A percentile compares a stretch with the other conserved stretches of the same genome.
Evolutionary conservation across 1,139 yeast species (phyloP).

Genomic region (Blastobotrys petasosporus): DNA sequence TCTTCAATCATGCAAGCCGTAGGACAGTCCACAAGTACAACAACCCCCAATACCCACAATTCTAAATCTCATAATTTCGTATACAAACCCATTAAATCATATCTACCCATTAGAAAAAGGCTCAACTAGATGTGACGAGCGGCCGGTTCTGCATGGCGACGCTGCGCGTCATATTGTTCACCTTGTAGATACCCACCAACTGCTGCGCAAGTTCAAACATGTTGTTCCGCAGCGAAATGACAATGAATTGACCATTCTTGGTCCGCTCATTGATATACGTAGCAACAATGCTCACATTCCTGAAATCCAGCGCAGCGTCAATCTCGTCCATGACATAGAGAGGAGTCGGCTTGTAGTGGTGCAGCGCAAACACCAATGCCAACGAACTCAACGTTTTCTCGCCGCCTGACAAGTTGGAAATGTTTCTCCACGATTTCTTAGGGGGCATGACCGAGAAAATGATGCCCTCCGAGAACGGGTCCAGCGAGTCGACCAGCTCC

Average conservation of each 20-base stretch:
- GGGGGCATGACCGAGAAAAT: slow-evolving; percentile 99
- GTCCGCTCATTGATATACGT: slow-evolving; percentile 94
- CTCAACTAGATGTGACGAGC: slow-evolving; percentile 30
- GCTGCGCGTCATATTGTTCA: slow-evolving; percentile 82
- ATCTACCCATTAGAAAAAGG: slow-evolving; percentile 4
- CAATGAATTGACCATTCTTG: slow-evolving; percentile 93
- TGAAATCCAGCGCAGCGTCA: slow-evolving; percentile 96
- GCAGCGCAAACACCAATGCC: slow-evolving; percentile 94
- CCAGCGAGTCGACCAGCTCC: slow-evolving; percentile 90
- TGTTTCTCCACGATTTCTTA: slow-evolving; percentile 94
- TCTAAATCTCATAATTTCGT: background rate
- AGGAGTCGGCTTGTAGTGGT: slow-evolving; percentile 95
- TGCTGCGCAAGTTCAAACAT: slow-evolving; percentile 97
- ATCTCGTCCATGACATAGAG: slow-evolving; percentile 98
- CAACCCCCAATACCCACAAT: too few relatives aligned
- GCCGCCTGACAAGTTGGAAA: slow-evolving; percentile 93
- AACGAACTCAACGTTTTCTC: slow-evolving; percentile 93
- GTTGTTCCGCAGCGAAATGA: slow-evolving; percentile 88
- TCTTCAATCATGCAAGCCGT: too few relatives aligned
- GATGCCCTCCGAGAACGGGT: slow-evolving; percentile 98
- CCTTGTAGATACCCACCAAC: slow-evolving; percentile 92
- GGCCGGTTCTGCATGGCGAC: slow-evolving; percentile 61
- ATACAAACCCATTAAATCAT: slow-evolving; percentile 1
- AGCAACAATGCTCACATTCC: slow-evolving; percentile 96
- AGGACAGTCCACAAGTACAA: too few relatives aligned